Evolutionary conservation across 1,284 basidiomycete genomes (phyloP), one percentile per base, ranked within the genome.

Genomic region (Pseudozyma sp.): DNA sequence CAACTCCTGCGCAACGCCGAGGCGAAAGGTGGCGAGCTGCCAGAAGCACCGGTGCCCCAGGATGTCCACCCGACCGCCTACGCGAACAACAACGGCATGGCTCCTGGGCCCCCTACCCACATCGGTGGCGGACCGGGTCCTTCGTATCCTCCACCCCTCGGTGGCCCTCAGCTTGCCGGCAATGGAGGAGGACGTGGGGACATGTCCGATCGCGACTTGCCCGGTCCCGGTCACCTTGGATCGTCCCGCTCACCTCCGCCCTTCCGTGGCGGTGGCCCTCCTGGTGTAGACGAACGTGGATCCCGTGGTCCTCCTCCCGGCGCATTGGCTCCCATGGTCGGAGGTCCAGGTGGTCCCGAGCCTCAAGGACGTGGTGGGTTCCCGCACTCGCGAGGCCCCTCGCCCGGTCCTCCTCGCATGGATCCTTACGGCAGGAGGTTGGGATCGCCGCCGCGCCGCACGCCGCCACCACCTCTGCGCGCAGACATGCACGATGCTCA

Each of bases 41-140:
- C 88, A 4, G 91, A 78, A 88, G 92, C 94, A 0, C 95, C 95
- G 24, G 90, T 90, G 1, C 94, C 95, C 2, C 92, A 95, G 80
- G 95, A 97, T 80, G 94, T 97, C 0, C 94, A 97, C 77, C 94
- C 94, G 0, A 95, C 94, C 1, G 93, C 94, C 11, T 97, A 97
- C 40, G 71, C 79, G 45, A 79, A 73, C 68, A 67, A 70, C 65
- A 64, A 63, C 53, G 68, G 75, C 52, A 70, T 68, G 51, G 66
- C 73, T 46, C 62, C 77, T 33, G 78, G 78, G 7, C 78, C 78
- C 48, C 76, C 78, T 37, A 71, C 78, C 1, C 77, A 77, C 40
- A 68, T 79, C 40, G 75, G 77, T 29, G 77, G 74, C 14, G 68
- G 65, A 11, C 62, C 64, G 43, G 54, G 65, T 52, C 57, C 66